Conservation (phyloP, 257 asterid species). For the Solanum chmielewskii region DNA sequence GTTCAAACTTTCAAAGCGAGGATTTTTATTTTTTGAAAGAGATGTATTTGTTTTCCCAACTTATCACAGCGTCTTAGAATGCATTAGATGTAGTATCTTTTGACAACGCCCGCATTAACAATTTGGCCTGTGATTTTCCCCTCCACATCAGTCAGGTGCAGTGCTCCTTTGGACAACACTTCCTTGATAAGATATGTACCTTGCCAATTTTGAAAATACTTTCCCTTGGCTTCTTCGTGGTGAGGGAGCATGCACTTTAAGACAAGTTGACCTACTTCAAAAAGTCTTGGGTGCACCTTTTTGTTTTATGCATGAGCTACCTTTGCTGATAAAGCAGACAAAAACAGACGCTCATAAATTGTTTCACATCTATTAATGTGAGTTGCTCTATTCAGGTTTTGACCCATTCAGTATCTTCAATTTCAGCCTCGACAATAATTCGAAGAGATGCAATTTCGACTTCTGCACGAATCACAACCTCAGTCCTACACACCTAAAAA, state of each 20-base stretch:
- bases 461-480: not conserved
- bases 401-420: not conserved
- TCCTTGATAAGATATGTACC: not conserved
- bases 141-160: not conserved
- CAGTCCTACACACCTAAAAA: not conserved
- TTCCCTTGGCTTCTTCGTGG: not conserved
- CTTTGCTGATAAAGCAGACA: not conserved
- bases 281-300: not conserved
- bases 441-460: not conserved
- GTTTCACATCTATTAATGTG: not conserved
- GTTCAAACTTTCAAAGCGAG: not conserved
- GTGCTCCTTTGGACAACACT: not conserved
- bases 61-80: not conserved
- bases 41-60: not conserved
- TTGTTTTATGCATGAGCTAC: not conserved
- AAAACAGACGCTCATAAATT: accelerated
- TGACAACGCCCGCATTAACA: not conserved
- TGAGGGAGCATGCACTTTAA: not conserved
- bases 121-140: not conserved
- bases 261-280: not conserved
- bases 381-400: not conserved
- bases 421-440: not conserved
- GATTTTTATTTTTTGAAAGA: not conserved
- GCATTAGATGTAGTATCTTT: not conserved
- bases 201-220: not conserved